These are phyloP conservation scores for Spathaspora sp. DNA, from an alignment of 805 yeast species.

Conservation along the genomic window DNA sequence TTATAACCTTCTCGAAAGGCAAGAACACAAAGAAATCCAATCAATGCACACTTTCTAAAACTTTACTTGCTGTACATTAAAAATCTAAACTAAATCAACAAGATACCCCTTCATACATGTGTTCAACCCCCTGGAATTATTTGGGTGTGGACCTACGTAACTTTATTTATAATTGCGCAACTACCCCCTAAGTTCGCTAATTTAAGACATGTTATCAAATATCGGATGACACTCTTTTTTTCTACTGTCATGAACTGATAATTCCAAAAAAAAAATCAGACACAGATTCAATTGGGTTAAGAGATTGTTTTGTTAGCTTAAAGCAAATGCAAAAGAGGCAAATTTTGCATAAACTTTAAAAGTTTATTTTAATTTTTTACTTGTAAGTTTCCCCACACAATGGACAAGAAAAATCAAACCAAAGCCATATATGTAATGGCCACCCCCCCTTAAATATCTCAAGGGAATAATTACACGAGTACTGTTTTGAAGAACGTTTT, in stretches of 20 bases:
- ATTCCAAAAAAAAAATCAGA: background rate
- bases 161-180: background rate
- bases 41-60: background rate
- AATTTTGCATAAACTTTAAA: background rate
- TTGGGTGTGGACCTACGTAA: background rate
- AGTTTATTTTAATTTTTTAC: background rate
- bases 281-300: background rate
- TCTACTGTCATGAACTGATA: background rate
- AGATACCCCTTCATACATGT: background rate
- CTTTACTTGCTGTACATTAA: background rate
- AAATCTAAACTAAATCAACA: background rate
- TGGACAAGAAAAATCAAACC: background rate
- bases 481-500: too few species aligned
- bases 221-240: background rate
- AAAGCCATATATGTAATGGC: too few species aligned
- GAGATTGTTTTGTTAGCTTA: background rate
- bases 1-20: background rate
- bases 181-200: background rate
- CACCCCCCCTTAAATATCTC: too few species aligned
- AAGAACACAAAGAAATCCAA: background rate
- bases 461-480: too few species aligned
- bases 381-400: background rate
- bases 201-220: background rate
- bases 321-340: background rate
- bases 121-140: background rate